phyloP scores from a whole-genome alignment of 208 protist genomes.

The Tritrichomonas foetus region DNA sequence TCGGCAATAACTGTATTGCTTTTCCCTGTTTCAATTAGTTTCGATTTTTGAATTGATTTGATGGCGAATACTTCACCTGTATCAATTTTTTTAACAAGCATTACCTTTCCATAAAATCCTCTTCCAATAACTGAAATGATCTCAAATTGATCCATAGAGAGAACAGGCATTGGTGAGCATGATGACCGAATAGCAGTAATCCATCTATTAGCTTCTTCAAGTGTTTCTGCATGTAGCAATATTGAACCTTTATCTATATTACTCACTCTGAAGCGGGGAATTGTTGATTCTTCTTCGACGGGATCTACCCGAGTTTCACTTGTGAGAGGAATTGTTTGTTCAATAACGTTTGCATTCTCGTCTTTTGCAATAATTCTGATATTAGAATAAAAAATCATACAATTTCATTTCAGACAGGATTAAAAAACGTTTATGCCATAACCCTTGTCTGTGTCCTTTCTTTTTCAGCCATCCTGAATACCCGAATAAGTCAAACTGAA shows the following conservation, averaged over 20 bases:
- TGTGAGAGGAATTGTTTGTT: neutral
- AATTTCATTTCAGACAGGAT: neutral
- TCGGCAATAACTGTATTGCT: neutral
- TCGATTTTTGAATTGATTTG: neutral
- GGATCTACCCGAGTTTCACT: neutral
- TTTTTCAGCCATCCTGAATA: slow-evolving; percentile 23
- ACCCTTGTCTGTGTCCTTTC: neutral
- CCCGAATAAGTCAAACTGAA: neutral
- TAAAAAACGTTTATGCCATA: slow-evolving; percentile 18
- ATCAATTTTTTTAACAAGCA: neutral
- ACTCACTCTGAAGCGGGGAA: neutral
- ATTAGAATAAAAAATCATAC: neutral
- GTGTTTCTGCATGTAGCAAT: neutral
- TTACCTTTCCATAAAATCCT: slow-evolving; percentile 37
- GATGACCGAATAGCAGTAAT: neutral
- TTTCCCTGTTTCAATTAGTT: neutral
- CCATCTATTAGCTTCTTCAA: neutral
- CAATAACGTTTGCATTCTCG: neutral
- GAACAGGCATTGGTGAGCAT: neutral
- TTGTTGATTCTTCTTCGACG: neutral
- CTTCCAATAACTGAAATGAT: neutral
- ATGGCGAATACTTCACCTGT: neutral
- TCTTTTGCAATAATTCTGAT: neutral
- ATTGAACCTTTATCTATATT: neutral
- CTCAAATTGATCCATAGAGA: neutral